These are phyloP conservation scores for Metschnikowia cerradonensis DNA, from an alignment of 805 yeast species.

Conservation along the genomic window DNA sequence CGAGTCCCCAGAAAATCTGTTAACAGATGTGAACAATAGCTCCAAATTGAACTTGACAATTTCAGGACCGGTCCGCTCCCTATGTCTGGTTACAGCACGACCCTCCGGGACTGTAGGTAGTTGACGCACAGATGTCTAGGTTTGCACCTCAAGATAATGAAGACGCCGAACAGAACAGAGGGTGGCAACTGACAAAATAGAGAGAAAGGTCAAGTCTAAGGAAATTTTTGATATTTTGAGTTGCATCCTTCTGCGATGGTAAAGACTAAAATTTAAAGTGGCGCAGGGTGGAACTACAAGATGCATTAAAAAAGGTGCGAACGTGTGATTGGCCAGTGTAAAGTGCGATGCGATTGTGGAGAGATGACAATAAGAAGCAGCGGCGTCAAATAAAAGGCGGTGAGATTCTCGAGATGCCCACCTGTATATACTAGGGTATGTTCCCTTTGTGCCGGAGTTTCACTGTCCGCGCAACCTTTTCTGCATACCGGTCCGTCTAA, in stretches of 20 bases:
- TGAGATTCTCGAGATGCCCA: conserved; percentile 1
- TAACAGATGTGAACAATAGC: background rate
- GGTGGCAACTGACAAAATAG: background rate
- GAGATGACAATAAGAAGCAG: background rate
- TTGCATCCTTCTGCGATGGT: background rate
- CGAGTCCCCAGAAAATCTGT: background rate
- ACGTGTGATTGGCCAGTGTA: conserved; percentile 1
- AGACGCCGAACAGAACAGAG: background rate
- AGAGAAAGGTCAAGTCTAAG: background rate
- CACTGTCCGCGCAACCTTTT: background rate
- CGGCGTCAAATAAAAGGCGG: conserved; percentile 2
- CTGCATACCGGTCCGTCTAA: background rate
- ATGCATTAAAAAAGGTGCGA: background rate
- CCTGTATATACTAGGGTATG: background rate
- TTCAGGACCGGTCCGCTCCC: conserved; percentile 7
- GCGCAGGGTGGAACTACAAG: background rate
- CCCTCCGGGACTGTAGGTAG: conserved; percentile 3
- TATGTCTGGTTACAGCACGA: conserved; percentile 1
- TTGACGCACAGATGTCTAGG: conserved; percentile 1
- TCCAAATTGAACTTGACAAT: background rate
- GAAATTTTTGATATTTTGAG: background rate
- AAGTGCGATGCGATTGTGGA: conserved; percentile 6
- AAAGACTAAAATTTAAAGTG: background rate
- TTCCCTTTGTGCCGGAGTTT: background rate
- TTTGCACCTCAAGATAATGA: conserved; percentile 1